Percentiles rank a stretch among this genome's conserved stretches.
These are phyloP conservation scores for Mycena filopes DNA, from an alignment of 768 basidiomycete species.

Conservation along the genomic window DNA sequence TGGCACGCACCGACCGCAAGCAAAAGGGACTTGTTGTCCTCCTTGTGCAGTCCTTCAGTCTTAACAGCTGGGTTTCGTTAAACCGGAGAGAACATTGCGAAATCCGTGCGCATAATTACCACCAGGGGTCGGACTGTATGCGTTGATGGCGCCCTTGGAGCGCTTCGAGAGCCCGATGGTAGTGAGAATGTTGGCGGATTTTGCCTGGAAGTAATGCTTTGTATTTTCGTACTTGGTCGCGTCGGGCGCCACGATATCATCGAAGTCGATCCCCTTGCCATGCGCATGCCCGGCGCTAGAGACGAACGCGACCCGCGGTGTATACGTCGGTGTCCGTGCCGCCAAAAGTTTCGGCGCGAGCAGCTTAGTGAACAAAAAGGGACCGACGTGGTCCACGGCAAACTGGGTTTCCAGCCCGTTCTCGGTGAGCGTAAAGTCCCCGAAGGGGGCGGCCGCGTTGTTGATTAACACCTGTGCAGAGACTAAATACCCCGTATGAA, in stretches of 20 bases:
- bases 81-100: not conserved
- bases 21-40: too few species aligned
- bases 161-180: too few species aligned
- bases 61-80: not conserved
- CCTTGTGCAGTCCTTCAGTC: not conserved
- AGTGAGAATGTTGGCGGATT: too few species aligned
- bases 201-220: not conserved
- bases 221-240: not conserved
- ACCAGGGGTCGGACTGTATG: conserved; percentile 7
- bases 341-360: not conserved
- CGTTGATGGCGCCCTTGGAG: conserved; percentile 7
- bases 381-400: conserved; percentile 4
- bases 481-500: not conserved
- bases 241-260: not conserved
- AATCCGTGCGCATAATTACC: not conserved
- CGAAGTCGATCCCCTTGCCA: conserved; percentile 6
- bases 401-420: conserved; percentile 4
- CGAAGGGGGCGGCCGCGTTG: conserved; percentile 6
- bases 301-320: conserved; percentile 11
- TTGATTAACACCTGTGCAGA: conserved; percentile 1
- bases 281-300: conserved; percentile 1
- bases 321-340: not conserved
- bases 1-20: not conserved
- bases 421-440: too few species aligned
- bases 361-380: conserved; percentile 20